A percentile compares a stretch with the other conserved stretches of the same genome.
Conservation (phyloP, 2,329 filamentous ascomycete genomes). For the Botrytis cinerea region DNA sequence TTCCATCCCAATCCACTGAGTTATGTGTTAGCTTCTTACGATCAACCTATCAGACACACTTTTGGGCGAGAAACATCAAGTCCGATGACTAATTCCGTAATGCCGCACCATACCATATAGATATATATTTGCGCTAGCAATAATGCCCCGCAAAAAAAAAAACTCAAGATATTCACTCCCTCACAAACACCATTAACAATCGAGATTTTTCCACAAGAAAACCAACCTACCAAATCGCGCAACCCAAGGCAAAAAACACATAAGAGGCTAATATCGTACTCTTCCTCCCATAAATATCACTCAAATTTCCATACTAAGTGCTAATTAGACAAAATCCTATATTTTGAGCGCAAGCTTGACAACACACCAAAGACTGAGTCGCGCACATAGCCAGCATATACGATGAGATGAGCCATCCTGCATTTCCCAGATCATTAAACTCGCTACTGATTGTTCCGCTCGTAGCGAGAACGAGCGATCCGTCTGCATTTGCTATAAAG, state of each 20-base stretch:
- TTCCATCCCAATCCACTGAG: constrained; percentile 48
- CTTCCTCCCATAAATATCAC: constrained; percentile 51
- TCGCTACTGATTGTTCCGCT: constrained; percentile 62
- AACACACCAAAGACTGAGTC: constrained; percentile 53
- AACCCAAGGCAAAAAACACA: constrained; percentile 50
- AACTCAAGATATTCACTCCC: not conserved
- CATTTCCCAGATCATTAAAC: constrained; percentile 57
- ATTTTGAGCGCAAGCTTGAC: not conserved
- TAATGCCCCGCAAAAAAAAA: not conserved
- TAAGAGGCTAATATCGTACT: constrained; percentile 45
- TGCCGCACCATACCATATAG: not conserved
- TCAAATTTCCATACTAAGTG: constrained; percentile 49
- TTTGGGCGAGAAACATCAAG: not conserved
- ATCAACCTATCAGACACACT: not conserved
- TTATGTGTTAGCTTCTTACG: not conserved
- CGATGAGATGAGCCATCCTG: constrained; percentile 57
- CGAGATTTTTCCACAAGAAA: not conserved
- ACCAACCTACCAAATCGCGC: constrained; percentile 45
- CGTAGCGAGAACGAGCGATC: constrained; percentile 64
- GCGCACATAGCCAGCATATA: constrained; percentile 55
- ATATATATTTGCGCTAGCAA: not conserved
- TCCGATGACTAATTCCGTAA: not conserved
- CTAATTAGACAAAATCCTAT: not conserved
- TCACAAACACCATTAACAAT: not conserved
- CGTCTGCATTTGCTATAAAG: constrained; percentile 65